A percentile compares a stretch with the other conserved stretches of the same genome.
phyloP scores from a whole-genome alignment of 345 rosid species.

The Laguncularia racemosa region DNA sequence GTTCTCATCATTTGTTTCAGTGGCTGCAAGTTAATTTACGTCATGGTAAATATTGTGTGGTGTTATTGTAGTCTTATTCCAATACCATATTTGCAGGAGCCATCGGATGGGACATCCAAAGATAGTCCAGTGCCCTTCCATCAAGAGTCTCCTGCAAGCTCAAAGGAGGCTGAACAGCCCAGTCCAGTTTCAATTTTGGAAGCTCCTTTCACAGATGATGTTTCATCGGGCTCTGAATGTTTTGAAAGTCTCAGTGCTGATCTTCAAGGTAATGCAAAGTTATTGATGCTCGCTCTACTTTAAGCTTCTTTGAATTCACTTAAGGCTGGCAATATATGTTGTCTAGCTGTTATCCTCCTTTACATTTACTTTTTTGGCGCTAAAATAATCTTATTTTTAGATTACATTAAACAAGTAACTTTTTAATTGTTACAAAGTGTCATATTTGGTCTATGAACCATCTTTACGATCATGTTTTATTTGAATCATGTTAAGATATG shows the following conservation, averaged over 20 bases:
- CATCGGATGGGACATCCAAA: constrained; percentile 27
- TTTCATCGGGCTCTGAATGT: constrained; percentile 81
- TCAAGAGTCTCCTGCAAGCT: constrained; percentile 41
- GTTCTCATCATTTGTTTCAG: too few relatives aligned
- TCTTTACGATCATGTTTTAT: too few relatives aligned
- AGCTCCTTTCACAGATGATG: constrained; percentile 66
- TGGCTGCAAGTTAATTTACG: too few relatives aligned
- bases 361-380: too few relatives aligned
- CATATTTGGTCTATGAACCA: too few relatives aligned
- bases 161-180: constrained; percentile 88
- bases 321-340: neutral
- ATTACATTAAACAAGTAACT: too few relatives aligned
- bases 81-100: constrained; percentile 35
- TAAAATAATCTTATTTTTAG: too few relatives aligned
- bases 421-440: too few relatives aligned
- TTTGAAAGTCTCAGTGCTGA: constrained; percentile 91
- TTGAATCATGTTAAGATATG: too few relatives aligned
- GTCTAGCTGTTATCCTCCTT: neutral
- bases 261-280: constrained; percentile 62
- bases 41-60: too few relatives aligned
- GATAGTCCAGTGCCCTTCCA: constrained; percentile 20
- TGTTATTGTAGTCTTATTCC: too few relatives aligned
- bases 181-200: constrained; percentile 93
- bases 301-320: neutral
- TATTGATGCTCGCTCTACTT: neutral